These are phyloP conservation scores for Globisporangium echinulatum DNA, from an alignment of 352 stramenopile species.

Conservation along the genomic window DNA sequence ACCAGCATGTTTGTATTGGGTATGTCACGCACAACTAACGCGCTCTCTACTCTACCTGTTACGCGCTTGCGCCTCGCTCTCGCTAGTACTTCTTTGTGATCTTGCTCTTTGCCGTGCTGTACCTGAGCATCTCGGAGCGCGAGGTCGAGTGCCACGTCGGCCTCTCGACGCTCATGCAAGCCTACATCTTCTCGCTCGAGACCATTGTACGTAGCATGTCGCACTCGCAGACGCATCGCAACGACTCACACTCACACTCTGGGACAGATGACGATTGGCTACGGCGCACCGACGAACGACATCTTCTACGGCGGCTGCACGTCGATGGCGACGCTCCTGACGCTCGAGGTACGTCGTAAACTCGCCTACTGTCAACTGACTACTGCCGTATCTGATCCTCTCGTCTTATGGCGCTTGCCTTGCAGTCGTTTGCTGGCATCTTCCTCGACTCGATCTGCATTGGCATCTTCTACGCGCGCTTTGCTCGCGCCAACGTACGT, in stretches of 20 bases:
- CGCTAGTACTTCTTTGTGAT: constrained; percentile 76
- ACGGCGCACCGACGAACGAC: constrained; percentile 79
- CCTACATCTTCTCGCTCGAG: constrained; percentile 85
- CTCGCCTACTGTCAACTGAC: neutral
- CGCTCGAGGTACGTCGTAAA: constrained; percentile 41
- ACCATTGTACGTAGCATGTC: constrained; percentile 54
- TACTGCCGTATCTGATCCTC: neutral
- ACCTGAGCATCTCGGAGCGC: constrained; percentile 58
- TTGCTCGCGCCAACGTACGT: constrained; percentile 70
- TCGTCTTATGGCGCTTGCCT: neutral
- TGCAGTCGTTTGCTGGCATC: constrained; percentile 78
- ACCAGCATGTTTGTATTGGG: neutral
- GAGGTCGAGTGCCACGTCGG: constrained; percentile 68
- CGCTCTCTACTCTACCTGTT: too few relatives aligned
- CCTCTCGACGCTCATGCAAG: constrained; percentile 65
- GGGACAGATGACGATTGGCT: constrained; percentile 82
- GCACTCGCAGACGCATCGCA: too few relatives aligned
- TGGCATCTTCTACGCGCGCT: constrained; percentile 83
- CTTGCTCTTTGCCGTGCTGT: constrained; percentile 72
- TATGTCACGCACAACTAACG: too few relatives aligned
- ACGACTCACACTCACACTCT: neutral
- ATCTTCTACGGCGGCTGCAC: constrained; percentile 85
- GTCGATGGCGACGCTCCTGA: constrained; percentile 73
- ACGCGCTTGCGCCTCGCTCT: neutral
- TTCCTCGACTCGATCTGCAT: constrained; percentile 85